These are phyloP conservation scores for Narthecium ossifragum DNA, from an alignment of 106 monocot species.

Conservation along the genomic window DNA sequence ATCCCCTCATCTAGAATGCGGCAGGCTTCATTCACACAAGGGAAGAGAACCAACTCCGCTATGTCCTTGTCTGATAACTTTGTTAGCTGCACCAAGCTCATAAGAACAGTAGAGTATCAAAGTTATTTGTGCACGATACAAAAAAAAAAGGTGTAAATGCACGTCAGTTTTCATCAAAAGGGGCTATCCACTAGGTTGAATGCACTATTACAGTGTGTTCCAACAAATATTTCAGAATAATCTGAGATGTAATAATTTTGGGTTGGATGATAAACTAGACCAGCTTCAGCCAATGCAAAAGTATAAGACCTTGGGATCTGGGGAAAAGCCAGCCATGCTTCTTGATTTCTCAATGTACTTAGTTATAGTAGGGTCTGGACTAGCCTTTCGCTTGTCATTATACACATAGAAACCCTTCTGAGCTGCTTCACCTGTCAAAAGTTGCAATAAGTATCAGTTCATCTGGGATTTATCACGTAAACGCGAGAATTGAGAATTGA, in stretches of 20 bases:
- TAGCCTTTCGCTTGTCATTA: conserved; percentile 71
- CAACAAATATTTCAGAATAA: no score
- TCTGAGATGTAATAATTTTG: no score
- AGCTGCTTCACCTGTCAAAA: conserved; percentile 67
- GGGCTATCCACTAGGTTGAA: no score
- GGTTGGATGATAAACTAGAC: no score
- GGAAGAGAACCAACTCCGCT: conserved; percentile 85
- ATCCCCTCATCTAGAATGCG: conserved; percentile 88
- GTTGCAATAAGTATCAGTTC: background rate
- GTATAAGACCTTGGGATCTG: conserved; percentile 43
- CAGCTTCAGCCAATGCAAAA: no score
- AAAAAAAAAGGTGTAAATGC: no score
- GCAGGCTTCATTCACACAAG: conserved; percentile 92
- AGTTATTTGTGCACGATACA: no score
- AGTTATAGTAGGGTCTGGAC: conserved; percentile 72
- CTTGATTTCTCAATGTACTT: conserved; percentile 80
- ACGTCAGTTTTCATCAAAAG: no score
- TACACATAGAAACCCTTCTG: conserved; percentile 83
- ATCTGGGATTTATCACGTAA: no score
- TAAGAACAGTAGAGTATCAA: no score
- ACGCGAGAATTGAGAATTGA: no score
- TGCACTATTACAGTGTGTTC: no score
- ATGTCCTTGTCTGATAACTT: conserved; percentile 72
- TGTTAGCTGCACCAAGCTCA: conserved; percentile 35
- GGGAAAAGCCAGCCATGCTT: conserved; percentile 44